Conservation (phyloP, 768 basidiomycete species). For the Leccinum arenicola region DNA sequence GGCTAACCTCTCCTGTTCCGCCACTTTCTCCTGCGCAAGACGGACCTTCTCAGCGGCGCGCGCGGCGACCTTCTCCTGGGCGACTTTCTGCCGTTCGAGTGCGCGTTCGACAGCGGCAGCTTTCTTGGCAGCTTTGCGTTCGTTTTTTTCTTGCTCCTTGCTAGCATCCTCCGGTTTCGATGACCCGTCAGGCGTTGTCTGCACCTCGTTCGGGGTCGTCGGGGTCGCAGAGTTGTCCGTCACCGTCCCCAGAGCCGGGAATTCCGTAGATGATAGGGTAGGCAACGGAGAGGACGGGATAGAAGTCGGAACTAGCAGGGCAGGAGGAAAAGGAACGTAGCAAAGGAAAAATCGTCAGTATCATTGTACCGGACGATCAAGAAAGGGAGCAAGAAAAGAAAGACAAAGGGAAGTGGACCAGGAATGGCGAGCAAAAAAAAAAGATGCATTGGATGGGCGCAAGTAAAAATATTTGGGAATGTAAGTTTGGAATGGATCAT, state of each 20-base stretch:
- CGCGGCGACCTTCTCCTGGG: constrained; percentile 56
- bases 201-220: constrained; percentile 23
- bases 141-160: constrained; percentile 54
- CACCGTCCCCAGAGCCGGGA: constrained; percentile 56
- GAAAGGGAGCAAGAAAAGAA: constrained; percentile 39
- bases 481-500: constrained; percentile 10
- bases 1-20: constrained; percentile 49
- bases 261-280: constrained; percentile 65
- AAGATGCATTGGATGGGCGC: constrained; percentile 2
- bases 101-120: constrained; percentile 61
- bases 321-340: constrained; percentile 20
- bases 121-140: constrained; percentile 64
- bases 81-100: constrained; percentile 53
- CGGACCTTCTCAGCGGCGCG: constrained; percentile 53
- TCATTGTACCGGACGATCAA: constrained; percentile 39
- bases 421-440: constrained; percentile 14
- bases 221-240: constrained; percentile 10
- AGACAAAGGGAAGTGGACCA: constrained; percentile 38
- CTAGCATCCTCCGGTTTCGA: constrained; percentile 33
- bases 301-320: constrained; percentile 34
- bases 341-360: constrained; percentile 40
- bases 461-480: constrained; percentile 8
- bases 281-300: constrained; percentile 42
- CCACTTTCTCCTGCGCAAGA: constrained; percentile 50
- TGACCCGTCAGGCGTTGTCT: constrained; percentile 9